These are phyloP conservation scores for Scheffersomyces illinoinensis DNA, from an alignment of 1,139 yeast genomes.

Conservation along the genomic window DNA sequence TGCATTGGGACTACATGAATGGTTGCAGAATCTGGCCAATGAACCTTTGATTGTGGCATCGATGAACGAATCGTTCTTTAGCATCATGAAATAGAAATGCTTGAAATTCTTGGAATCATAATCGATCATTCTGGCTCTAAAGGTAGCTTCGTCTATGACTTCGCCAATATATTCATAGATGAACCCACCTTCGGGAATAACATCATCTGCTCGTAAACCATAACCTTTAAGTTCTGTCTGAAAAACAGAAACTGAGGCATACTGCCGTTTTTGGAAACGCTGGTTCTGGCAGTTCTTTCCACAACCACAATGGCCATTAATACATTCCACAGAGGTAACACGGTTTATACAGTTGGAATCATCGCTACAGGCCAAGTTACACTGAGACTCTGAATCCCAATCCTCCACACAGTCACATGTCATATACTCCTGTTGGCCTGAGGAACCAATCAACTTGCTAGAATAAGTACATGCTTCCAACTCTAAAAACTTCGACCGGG, in stretches of 20 bases:
- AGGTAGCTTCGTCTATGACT: conserved; percentile 75
- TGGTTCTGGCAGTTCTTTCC: conserved; percentile 84
- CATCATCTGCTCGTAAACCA: conserved; percentile 73
- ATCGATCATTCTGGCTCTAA: conserved; percentile 68
- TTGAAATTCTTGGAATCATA: conserved; percentile 72
- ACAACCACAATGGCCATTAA: conserved; percentile 68
- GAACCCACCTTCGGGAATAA: conserved; percentile 63
- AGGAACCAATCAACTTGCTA: conserved; percentile 57
- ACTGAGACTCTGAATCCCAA: conserved; percentile 33
- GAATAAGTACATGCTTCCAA: conserved; percentile 63
- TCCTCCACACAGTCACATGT: conserved; percentile 80
- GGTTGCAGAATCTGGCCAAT: conserved; percentile 88
- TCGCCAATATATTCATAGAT: conserved; percentile 94
- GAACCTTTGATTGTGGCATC: conserved; percentile 93
- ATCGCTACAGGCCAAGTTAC: conserved; percentile 77
- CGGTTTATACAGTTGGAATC: conserved; percentile 90
- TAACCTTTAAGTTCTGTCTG: conserved; percentile 84
- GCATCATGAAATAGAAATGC: conserved; percentile 97
- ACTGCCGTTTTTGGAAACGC: conserved; percentile 75
- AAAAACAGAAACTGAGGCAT: conserved; percentile 74
- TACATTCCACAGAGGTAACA: conserved; percentile 89
- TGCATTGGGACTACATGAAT: conserved; percentile 92
- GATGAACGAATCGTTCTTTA: conserved; percentile 87
- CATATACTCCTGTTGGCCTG: conserved; percentile 77
- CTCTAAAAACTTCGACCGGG: conserved; percentile 55